Evolutionary conservation across 176 grass and related monocot species (phyloP).

Genomic region (Dendrocalamus sinicus): DNA sequence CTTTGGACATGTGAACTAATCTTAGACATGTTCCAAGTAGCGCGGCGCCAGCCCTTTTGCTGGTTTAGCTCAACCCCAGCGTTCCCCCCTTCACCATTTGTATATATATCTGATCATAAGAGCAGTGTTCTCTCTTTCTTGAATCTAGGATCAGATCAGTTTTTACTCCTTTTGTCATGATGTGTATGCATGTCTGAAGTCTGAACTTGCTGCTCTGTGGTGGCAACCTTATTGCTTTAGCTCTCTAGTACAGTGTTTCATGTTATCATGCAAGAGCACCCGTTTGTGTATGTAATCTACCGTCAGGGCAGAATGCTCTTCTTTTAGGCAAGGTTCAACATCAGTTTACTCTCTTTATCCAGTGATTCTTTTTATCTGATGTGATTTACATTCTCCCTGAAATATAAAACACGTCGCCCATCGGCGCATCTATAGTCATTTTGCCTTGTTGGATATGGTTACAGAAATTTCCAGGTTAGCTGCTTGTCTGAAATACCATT

Average conservation of each 20-base stretch:
- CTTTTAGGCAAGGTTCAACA: neutral
- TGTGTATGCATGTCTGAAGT: neutral
- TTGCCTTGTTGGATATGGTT: neutral
- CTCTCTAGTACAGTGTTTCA: neutral
- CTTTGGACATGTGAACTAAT: constrained; percentile 31
- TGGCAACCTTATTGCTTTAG: neutral
- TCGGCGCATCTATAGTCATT: neutral
- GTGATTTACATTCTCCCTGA: neutral
- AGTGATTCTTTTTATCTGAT: neutral
- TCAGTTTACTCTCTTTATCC: neutral
- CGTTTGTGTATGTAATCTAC: neutral
- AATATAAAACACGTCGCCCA: neutral
- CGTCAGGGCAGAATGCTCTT: neutral
- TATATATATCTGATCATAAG: neutral
- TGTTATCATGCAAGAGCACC: neutral
- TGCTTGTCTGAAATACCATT: neutral
- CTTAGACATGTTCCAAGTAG: neutral
- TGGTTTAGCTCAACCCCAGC: neutral
- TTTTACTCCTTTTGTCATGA: neutral
- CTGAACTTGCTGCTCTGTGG: neutral
- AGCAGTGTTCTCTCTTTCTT: neutral
- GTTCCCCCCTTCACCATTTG: neutral
- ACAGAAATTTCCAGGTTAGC: neutral
- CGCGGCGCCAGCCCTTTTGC: neutral
- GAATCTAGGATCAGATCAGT: neutral